Evolutionary conservation across 1,284 basidiomycete genomes (phyloP), one percentile per base, ranked within the genome.

Genomic region (Lentinula novae-zelandiae): DNA sequence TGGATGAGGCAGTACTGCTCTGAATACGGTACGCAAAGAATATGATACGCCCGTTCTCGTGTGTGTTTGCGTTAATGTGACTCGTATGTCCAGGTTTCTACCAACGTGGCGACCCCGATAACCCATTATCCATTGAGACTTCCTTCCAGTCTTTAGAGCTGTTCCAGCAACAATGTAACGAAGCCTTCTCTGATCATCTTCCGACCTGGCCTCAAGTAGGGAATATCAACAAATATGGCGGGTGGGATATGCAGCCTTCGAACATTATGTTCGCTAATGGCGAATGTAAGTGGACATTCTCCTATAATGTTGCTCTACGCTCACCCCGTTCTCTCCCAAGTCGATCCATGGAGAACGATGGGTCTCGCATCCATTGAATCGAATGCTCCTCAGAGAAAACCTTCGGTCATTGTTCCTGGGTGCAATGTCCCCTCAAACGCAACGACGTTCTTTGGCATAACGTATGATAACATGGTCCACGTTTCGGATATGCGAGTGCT

Each of bases 1-100:
- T 82, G 80, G 80, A 80, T 80, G 79, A 75, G 79, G 72, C 79
- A 82, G 62, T 82, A 81, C 61, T 82, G 79, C 61, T 81, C 80
- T 0, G 78, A 81, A 66, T 81, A 79, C 60, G 80, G 80, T 77
- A n/a, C n/a, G 69, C 58, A 27, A 5, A 40, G 2, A n/a, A 31
- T 8, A 48, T 38, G 22, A 4, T 31, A 27, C 10, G 9, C 34
- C 38, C 17, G 27, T 9, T 15, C 5, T 20, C 42, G 31, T 20
- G 46, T 20, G 36, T 42, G 20, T 27, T 53, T 13, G 7, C 52
- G 15, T 22, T 10, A 51, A 12, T 49, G n/a, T 17, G 9, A 31
- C 38, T 22, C 44, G 44, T 20, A 44, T 53, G 20, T n/a, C 0
- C 53, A 81, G 79, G 79, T 0, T 81, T 76, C 64, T 81, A 80